These are phyloP conservation scores for Yamadazyma akitaensis DNA, from an alignment of 805 yeast species.

Conservation along the genomic window DNA sequence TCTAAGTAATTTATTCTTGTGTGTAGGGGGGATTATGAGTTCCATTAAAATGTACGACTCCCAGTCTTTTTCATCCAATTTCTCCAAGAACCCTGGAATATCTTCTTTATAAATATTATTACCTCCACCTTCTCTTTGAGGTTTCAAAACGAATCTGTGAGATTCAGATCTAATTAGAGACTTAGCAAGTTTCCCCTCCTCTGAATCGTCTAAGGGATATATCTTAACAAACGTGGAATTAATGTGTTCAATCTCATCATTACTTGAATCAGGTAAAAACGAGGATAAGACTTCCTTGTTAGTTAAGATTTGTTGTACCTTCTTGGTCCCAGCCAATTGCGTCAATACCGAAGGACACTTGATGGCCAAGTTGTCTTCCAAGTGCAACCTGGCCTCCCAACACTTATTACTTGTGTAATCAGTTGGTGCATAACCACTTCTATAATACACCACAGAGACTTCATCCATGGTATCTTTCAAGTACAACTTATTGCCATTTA, in stretches of 20 bases:
- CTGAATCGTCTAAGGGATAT: constrained; percentile 76
- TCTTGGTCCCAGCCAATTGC: constrained; percentile 91
- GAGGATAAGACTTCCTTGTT: constrained; percentile 44
- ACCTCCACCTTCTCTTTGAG: constrained; percentile 99
- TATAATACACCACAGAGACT: constrained; percentile 82
- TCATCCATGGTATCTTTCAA: constrained; percentile 59
- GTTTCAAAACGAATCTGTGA: constrained; percentile 78
- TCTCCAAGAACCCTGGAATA: constrained; percentile 68
- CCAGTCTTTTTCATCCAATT: constrained; percentile 71
- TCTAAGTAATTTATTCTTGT: constrained; percentile 67
- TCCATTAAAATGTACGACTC: constrained; percentile 93
- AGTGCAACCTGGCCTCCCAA: constrained; percentile 72
- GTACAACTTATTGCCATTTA: constrained; percentile 47
- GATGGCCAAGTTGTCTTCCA: constrained; percentile 77
- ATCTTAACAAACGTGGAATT: constrained; percentile 76
- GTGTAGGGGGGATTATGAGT: constrained; percentile 73
- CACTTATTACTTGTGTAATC: constrained; percentile 67
- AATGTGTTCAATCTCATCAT: constrained; percentile 30
- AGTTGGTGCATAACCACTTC: constrained; percentile 84
- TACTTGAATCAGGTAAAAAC: constrained; percentile 39
- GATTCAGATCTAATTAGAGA: constrained; percentile 56
- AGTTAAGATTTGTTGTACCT: constrained; percentile 86
- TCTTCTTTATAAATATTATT: constrained; percentile 86
- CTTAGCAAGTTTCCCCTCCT: constrained; percentile 59
- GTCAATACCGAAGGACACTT: constrained; percentile 89